phyloP scores from a whole-genome alignment of 2,329 filamentous ascomycete genomes.

The Trichoderma gracile region DNA sequence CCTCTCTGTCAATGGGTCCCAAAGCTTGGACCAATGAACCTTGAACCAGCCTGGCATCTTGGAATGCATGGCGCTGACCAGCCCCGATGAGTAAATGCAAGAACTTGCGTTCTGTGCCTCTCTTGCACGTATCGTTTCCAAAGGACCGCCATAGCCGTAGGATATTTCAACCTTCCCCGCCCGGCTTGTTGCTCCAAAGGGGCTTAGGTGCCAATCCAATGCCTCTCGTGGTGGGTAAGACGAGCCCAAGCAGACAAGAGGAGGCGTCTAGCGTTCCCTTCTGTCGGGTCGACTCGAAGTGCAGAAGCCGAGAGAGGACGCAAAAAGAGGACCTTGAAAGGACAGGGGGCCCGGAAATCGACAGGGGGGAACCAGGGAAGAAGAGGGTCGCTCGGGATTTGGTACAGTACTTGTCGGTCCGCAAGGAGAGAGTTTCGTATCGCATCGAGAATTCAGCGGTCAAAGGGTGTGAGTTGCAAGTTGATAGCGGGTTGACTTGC shows the following conservation, averaged over 20 bases:
- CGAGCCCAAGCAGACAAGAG: not conserved
- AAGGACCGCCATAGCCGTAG: not conserved
- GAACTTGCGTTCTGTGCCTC: not conserved
- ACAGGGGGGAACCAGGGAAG: not conserved
- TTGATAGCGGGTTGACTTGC: no score
- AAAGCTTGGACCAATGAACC: no score
- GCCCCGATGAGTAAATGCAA: not conserved
- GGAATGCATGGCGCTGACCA: not conserved
- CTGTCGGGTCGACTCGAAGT: slow-evolving; percentile 24
- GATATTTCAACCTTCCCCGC: not conserved
- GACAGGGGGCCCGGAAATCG: not conserved
- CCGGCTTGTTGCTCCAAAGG: not conserved
- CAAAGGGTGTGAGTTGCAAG: not conserved
- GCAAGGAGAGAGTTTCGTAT: not conserved
- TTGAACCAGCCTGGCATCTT: no score
- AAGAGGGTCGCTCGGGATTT: not conserved
- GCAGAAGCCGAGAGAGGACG: slow-evolving; percentile 1
- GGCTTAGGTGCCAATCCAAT: not conserved
- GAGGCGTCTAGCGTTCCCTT: slow-evolving; percentile 21
- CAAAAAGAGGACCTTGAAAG: not conserved
- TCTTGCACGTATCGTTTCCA: not conserved
- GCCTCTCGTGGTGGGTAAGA: slow-evolving; percentile 3
- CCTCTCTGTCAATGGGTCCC: no score
- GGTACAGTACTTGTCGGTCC: not conserved
- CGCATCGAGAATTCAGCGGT: not conserved